Conservation (phyloP, 225 moss, liverwort and hornwort species). For the Bryum argenteum region DNA sequence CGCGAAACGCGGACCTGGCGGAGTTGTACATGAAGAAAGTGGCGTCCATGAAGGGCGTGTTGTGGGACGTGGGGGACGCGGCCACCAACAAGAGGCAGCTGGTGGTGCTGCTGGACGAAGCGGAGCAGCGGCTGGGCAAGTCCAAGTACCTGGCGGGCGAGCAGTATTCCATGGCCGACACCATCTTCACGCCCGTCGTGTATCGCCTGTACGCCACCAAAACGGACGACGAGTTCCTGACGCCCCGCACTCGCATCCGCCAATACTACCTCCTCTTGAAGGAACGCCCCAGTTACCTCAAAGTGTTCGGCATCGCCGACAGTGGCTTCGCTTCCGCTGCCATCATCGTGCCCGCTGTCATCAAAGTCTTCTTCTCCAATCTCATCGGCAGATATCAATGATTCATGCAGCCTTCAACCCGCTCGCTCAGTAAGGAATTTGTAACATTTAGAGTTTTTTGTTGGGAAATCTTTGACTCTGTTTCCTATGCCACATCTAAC, state of each 20-base stretch:
- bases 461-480: no score
- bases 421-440: no score
- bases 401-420: no score
- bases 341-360: slow-evolving; percentile 34
- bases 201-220: slow-evolving; percentile 44
- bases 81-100: slow-evolving; percentile 53
- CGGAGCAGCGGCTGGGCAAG: slow-evolving; percentile 45
- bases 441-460: no score
- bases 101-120: slow-evolving; percentile 60
- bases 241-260: slow-evolving; percentile 29
- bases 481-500: no score
- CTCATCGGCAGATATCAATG: slow-evolving; percentile 31
- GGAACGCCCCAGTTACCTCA: slow-evolving; percentile 62
- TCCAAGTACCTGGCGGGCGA: slow-evolving; percentile 54
- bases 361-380: slow-evolving; percentile 51
- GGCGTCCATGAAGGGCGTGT: slow-evolving; percentile 26
- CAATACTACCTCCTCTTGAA: slow-evolving; percentile 53
- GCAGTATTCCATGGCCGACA: slow-evolving; percentile 55
- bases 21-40: slow-evolving; percentile 49
- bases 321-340: slow-evolving; percentile 18
- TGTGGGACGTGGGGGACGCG: slow-evolving; percentile 29
- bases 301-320: slow-evolving; percentile 49
- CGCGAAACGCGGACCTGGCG: slow-evolving; percentile 46
- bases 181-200: slow-evolving; percentile 50
- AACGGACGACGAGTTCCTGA: slow-evolving; percentile 48